Evolutionary conservation across 192 early-diverging fungal genomes (phyloP), one percentile per base, ranked within the genome.

Genomic region (Linnemannia hyalina): DNA sequence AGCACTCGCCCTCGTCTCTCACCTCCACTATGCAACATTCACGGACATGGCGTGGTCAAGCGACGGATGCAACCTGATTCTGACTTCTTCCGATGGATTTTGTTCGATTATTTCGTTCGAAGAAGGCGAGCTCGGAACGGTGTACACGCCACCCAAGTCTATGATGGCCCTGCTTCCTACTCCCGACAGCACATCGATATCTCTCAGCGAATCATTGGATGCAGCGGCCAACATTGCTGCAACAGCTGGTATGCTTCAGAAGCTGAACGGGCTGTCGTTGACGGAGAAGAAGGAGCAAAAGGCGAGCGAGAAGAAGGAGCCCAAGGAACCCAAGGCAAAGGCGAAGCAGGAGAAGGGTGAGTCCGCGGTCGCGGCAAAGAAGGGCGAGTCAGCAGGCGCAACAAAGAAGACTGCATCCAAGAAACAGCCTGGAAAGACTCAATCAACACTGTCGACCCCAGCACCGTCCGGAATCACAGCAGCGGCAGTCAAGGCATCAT

Each of bases 1-100:
- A 22, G 95, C 98, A 2, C 90, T 97, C 8, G 96, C 93, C 22
- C 86, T 94, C 41, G 80, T 97, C 70, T 88, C 92, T 23, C 95
- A 96, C 40, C 89, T 98, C 75, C 98, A 99, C 85, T 98, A 95
- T 87, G 94, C 97, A 22, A 93, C 96, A 3, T 89, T 98, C 52
- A 97, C 97, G 13, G 98, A 99, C 87, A 77, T 98, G 65, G 88
- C 97, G 26, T 98, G 97, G 98, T 94, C 89, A 81, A 82, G 73
- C 35, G 96, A 98, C 80, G 97, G 96, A 10, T 91, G 91, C 35
- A 91, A 92, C 22, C 77, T 99, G 49, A 87, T 97, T 38, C 87
- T 97, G 65, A 89, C 96, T 1, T 97, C 96, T 0, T 93, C 94
- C 2, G 97, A 99, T 82, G 97, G 97, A 20, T 99, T 95, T 84